Conservation (phyloP, 129 eudicot species). For the Ambrosia artemisiifolia region DNA sequence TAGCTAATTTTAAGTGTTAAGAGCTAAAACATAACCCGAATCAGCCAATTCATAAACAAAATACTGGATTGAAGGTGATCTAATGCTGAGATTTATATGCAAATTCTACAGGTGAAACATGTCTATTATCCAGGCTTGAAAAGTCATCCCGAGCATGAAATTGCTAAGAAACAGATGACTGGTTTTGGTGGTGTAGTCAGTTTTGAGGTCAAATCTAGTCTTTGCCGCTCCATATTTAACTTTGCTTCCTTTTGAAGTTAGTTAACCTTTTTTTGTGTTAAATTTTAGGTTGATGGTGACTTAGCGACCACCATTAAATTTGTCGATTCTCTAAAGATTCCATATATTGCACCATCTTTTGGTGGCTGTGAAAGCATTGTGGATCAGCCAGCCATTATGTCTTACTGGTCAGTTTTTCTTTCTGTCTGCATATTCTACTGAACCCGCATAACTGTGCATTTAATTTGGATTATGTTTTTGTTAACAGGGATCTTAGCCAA, state of each 20-base stretch:
- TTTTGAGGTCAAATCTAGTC: constrained; percentile 63
- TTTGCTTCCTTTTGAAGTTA: background rate
- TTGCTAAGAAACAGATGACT: constrained; percentile 85
- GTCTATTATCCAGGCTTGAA: constrained; percentile 93
- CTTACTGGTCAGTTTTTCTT: constrained; percentile 62
- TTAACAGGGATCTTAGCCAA: constrained; percentile 71
- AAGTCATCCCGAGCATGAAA: constrained; percentile 82
- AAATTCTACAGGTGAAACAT: constrained; percentile 62
- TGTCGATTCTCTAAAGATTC: constrained; percentile 65
- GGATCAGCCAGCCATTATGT: constrained; percentile 96
- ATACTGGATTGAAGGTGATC: background rate
- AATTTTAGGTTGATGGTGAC: constrained; percentile 74
- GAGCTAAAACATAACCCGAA: background rate
- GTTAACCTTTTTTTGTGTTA: background rate
- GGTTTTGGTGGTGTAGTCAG: constrained; percentile 98
- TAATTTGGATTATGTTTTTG: background rate
- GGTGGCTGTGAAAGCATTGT: constrained; percentile 97
- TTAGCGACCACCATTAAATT: constrained; percentile 60
- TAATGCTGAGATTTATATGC: background rate
- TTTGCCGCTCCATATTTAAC: background rate
- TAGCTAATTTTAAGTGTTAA: background rate
- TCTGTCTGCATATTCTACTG: background rate
- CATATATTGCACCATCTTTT: constrained; percentile 95
- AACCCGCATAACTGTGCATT: background rate
- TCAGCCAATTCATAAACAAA: background rate